Conservation (phyloP, 2,329 filamentous ascomycete species). For the Aureobasidium pullulans region DNA sequence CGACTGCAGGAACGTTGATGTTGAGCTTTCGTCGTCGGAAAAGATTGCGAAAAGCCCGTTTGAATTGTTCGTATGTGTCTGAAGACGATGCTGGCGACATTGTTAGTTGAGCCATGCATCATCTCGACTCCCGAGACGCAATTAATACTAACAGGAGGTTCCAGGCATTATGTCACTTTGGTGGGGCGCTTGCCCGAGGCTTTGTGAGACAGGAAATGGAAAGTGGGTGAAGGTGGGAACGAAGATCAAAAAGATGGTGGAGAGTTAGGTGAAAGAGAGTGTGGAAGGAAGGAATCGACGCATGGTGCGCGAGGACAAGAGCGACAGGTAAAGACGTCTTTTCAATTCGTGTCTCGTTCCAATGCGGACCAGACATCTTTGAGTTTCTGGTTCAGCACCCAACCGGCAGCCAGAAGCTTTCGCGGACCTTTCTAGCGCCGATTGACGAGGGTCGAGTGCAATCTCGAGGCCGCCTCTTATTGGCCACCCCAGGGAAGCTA, state of each 20-base stretch:
- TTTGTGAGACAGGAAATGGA: background rate
- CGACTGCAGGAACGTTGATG: slow-evolving; percentile 4
- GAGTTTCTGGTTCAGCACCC: slow-evolving; percentile 6
- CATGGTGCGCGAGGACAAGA: slow-evolving; percentile 2
- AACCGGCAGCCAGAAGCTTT: slow-evolving; percentile 2
- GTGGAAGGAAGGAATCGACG: background rate
- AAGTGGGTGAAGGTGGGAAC: background rate
- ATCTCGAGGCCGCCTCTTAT: background rate
- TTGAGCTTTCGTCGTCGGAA: slow-evolving; percentile 19
- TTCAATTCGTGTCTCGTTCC: slow-evolving; percentile 7
- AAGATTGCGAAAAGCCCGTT: slow-evolving; percentile 23
- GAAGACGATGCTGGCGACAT: slow-evolving; percentile 19
- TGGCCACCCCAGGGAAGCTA: background rate
- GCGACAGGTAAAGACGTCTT: slow-evolving; percentile 10
- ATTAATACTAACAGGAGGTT: slow-evolving; percentile 13
- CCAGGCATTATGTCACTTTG: slow-evolving; percentile 14
- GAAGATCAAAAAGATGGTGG: background rate
- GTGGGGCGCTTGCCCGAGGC: slow-evolving; percentile 8
- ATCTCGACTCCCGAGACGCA: background rate
- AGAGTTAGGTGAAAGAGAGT: background rate
- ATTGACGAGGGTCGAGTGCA: background rate
- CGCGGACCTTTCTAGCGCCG: slow-evolving; percentile 6
- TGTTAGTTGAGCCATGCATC: background rate
- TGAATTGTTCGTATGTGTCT: slow-evolving; percentile 21
- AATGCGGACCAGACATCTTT: slow-evolving; percentile 3